A percentile compares a stretch with the other conserved stretches of the same genome.
Conservation (phyloP, 2,329 filamentous ascomycete genomes). For the Apiospora aurea region DNA sequence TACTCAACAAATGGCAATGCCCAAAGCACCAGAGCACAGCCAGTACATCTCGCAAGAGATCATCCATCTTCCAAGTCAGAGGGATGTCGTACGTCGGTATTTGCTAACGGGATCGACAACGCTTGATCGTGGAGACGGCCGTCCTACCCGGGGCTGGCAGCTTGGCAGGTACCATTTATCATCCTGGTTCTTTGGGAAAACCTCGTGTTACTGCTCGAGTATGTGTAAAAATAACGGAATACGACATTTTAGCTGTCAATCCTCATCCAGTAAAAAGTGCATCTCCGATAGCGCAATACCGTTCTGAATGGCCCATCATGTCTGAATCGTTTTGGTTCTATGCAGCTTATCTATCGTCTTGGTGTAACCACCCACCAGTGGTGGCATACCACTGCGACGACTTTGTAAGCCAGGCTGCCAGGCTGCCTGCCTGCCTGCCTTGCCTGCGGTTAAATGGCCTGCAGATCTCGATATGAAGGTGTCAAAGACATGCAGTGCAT, state of each 20-base stretch:
- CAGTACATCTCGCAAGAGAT: background rate
- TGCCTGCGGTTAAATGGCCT: background rate
- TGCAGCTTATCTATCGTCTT: background rate
- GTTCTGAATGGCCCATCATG: background rate
- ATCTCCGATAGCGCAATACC: background rate
- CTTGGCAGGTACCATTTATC: constrained; percentile 14
- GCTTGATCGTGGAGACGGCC: constrained; percentile 7
- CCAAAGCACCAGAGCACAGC: background rate
- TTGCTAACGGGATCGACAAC: background rate
- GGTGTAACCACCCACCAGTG: background rate
- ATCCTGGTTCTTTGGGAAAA: background rate
- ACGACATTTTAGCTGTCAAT: background rate
- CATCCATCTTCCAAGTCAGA: background rate
- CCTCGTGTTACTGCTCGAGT: constrained; percentile 4
- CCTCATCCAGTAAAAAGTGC: background rate
- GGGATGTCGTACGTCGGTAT: background rate
- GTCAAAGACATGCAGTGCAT: background rate
- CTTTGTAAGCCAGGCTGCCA: background rate
- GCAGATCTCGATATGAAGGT: background rate
- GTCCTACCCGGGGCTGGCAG: constrained; percentile 9
- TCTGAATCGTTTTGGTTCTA: background rate
- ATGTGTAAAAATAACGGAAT: background rate
- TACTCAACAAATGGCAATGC: background rate
- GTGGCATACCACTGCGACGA: background rate
- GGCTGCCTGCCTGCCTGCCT: background rate